A percentile compares a stretch with the other conserved stretches of the same genome.
Evolutionary conservation across 2,329 filamentous ascomycete species (phyloP).

Genomic region (Fusarium illudens): DNA sequence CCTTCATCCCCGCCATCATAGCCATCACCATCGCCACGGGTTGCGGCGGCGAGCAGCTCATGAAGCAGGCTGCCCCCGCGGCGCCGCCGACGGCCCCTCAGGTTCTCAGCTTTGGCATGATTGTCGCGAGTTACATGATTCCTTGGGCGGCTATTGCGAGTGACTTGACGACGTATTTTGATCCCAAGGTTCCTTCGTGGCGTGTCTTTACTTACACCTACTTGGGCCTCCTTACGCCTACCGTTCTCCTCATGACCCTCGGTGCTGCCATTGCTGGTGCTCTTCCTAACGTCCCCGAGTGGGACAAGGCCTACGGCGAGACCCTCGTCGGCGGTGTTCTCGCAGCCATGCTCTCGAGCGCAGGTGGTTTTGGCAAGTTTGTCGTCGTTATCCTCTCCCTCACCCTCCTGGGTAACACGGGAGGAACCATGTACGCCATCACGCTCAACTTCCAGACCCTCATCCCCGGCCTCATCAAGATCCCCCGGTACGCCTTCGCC

Average conservation of each 20-base stretch:
- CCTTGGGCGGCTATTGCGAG: conserved; percentile 68
- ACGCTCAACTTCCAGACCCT: conserved; percentile 72
- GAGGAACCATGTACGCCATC: conserved; percentile 68
- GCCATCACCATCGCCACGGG: conserved; percentile 64
- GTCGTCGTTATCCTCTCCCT: conserved; percentile 66
- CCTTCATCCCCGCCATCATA: conserved; percentile 64
- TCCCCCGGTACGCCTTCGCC: conserved; percentile 67
- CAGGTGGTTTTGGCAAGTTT: conserved; percentile 69
- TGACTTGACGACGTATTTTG: conserved; percentile 69
- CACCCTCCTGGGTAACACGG: conserved; percentile 66
- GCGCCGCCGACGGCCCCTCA: conserved; percentile 54
- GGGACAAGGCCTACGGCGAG: conserved; percentile 62
- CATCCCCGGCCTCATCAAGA: conserved; percentile 61
- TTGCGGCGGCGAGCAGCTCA: conserved; percentile 60
- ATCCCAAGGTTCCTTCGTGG: conserved; percentile 62
- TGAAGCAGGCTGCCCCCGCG: conserved; percentile 54
- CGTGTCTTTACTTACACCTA: conserved; percentile 65
- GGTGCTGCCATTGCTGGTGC: conserved; percentile 72
- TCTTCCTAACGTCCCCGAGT: conserved; percentile 60
- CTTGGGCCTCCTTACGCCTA: conserved; percentile 62
- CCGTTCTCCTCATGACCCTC: conserved; percentile 67
- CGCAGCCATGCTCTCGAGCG: conserved; percentile 65
- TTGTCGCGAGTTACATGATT: conserved; percentile 70
- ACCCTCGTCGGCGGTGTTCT: conserved; percentile 67
- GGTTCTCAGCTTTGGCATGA: conserved; percentile 65